Conservation (phyloP, 2,329 filamentous ascomycete species). For the Botrytis fragariae region DNA sequence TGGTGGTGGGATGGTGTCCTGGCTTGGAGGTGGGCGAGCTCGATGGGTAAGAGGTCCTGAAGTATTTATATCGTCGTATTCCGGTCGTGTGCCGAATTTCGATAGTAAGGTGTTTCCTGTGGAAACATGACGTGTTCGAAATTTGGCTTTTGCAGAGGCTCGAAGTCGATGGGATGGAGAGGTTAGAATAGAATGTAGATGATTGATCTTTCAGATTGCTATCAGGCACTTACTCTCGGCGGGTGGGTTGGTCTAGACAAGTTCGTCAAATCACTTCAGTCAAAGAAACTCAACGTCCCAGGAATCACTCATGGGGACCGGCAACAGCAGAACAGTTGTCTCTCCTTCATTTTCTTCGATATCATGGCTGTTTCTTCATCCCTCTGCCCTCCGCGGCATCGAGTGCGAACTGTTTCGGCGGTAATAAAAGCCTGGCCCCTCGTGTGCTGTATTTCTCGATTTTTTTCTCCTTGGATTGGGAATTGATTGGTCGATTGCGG, state of each 20-base stretch:
- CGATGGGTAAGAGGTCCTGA: neutral
- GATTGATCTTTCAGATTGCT: neutral
- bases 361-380: neutral
- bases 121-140: neutral
- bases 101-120: neutral
- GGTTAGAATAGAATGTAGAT: neutral
- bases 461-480: neutral
- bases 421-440: neutral
- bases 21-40: too few relatives aligned
- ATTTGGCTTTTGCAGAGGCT: neutral
- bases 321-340: neutral
- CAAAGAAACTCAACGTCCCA: neutral
- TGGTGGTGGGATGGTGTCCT: neutral
- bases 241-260: neutral
- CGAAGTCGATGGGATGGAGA: neutral
- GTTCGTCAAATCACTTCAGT: neutral
- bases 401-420: neutral
- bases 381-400: neutral
- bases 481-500: neutral
- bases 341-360: neutral
- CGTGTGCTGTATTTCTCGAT: neutral
- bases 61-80: neutral
- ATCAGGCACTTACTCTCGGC: neutral
- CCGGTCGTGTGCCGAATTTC: neutral
- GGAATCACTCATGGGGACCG: neutral